phyloP scores from a whole-genome alignment of 2,329 filamentous ascomycete genomes.

The Knufia petricola region DNA sequence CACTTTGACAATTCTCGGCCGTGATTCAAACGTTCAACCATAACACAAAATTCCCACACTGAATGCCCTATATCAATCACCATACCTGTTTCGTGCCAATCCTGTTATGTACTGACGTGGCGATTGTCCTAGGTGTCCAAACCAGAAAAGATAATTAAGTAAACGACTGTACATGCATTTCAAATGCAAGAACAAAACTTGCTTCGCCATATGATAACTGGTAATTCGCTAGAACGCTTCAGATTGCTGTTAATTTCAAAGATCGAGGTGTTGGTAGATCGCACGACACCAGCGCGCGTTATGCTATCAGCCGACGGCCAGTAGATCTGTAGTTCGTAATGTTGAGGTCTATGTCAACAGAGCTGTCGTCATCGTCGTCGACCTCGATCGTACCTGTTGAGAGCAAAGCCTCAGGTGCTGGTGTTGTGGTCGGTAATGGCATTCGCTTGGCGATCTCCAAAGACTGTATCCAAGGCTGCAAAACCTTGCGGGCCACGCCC shows the following conservation, averaged over 20 bases:
- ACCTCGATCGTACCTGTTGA: conserved; percentile 19
- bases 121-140: not conserved
- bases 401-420: not conserved
- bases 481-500: not conserved
- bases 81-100: not conserved
- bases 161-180: not conserved
- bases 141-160: not conserved
- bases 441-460: not conserved
- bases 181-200: not conserved
- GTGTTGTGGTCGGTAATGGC: conserved; percentile 7
- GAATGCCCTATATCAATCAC: too few relatives aligned
- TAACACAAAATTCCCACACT: too few relatives aligned
- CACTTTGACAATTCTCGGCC: not conserved
- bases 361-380: conserved; percentile 20
- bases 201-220: not conserved
- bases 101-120: not conserved
- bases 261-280: not conserved
- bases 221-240: not conserved
- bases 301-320: not conserved
- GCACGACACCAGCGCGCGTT: not conserved
- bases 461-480: not conserved
- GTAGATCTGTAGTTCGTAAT: conserved; percentile 12
- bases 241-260: not conserved
- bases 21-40: not conserved
- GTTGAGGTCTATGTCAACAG: conserved; percentile 17